Percentiles rank a stretch among this genome's conserved stretches.
Evolutionary conservation across 768 basidiomycete species (phyloP).

Genomic region (Calocybe cyanea): DNA sequence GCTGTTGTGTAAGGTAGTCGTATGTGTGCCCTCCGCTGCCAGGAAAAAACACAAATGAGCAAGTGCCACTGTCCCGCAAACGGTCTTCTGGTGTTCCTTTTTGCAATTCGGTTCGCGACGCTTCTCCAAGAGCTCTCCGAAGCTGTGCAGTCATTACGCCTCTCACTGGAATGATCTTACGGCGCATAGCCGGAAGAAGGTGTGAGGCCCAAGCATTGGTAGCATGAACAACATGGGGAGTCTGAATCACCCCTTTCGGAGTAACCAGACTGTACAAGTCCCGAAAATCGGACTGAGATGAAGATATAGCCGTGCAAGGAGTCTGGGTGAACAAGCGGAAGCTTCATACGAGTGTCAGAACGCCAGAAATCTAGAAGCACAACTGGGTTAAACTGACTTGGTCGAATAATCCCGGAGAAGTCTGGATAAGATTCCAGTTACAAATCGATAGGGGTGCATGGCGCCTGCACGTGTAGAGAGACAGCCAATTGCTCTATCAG

Average conservation of each 20-base stretch:
- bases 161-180: constrained; percentile 58
- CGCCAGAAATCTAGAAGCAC: constrained; percentile 3
- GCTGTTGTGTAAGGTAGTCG: constrained; percentile 70
- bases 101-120: neutral
- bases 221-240: constrained; percentile 73
- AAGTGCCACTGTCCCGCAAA: constrained; percentile 24
- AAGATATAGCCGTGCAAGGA: constrained; percentile 52
- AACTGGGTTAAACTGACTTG: constrained; percentile 30
- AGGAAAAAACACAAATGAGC: constrained; percentile 60
- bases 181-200: constrained; percentile 58
- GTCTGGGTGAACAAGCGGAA: constrained; percentile 58
- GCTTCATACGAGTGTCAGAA: constrained; percentile 27
- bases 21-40: constrained; percentile 34
- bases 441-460: constrained; percentile 66
- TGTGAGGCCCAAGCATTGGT: constrained; percentile 83
- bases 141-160: constrained; percentile 66
- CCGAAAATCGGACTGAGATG: constrained; percentile 17
- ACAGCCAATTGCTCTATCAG: constrained; percentile 42
- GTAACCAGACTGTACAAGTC: constrained; percentile 55
- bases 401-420: constrained; percentile 48
- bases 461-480: constrained; percentile 56
- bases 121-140: constrained; percentile 28
- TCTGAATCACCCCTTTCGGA: constrained; percentile 49
- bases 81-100: neutral
- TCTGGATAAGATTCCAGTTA: constrained; percentile 54